Conservation (phyloP, 805 yeast species). For the Kuraishia ogatae region DNA sequence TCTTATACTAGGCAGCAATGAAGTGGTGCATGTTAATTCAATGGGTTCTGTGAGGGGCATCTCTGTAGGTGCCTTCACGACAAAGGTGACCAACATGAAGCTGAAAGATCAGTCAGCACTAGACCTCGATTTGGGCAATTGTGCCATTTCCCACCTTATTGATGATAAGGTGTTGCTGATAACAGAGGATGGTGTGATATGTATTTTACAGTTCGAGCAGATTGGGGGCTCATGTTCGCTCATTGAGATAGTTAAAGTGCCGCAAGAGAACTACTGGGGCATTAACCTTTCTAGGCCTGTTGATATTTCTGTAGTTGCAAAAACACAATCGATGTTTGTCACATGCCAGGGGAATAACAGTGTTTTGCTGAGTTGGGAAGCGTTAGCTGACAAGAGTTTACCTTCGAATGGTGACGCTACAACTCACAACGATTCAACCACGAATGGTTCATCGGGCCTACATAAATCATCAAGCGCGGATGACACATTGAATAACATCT, state of each 20-base stretch:
- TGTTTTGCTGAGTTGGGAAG: conserved; percentile 33
- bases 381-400: not conserved
- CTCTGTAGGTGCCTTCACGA: conserved; percentile 49
- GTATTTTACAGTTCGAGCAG: conserved; percentile 21
- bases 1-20: conserved; percentile 65
- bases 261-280: conserved; percentile 12
- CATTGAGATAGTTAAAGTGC: conserved; percentile 14
- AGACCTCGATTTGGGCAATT: conserved; percentile 47
- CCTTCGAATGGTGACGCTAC: not conserved
- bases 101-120: conserved; percentile 40
- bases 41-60: conserved; percentile 60
- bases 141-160: conserved; percentile 26
- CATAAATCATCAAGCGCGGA: not conserved
- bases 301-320: conserved; percentile 28
- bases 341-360: conserved; percentile 57
- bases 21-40: conserved; percentile 69
- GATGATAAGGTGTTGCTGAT: conserved; percentile 29
- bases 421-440: not conserved
- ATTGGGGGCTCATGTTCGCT: conserved; percentile 27
- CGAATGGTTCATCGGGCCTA: not conserved
- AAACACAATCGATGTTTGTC: conserved; percentile 40
- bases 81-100: conserved; percentile 28
- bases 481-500: not conserved
- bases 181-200: conserved; percentile 33
- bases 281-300: conserved; percentile 26